A percentile compares a stretch with the other conserved stretches of the same genome.
Conservation (phyloP, 257 asterid genomes). For the Asclepias syriaca region DNA sequence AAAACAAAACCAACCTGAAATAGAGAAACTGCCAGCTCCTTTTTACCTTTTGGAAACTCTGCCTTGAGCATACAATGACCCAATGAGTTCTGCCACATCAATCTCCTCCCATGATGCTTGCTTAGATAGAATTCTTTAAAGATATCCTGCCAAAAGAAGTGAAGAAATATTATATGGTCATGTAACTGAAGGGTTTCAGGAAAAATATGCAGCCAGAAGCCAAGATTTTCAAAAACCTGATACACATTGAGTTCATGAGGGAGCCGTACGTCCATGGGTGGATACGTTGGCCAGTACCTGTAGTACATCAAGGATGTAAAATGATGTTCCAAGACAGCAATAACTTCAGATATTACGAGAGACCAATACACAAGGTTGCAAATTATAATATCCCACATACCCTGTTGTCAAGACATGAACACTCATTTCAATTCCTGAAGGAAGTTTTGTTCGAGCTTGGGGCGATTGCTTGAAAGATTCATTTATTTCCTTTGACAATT, state of each 20-base stretch:
- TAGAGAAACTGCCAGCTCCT: slow-evolving; percentile 96
- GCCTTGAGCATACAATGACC: slow-evolving; percentile 96
- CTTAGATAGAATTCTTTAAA: slow-evolving; percentile 93
- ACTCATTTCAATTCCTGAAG: slow-evolving; percentile 99
- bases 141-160: slow-evolving; percentile 56
- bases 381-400: slow-evolving; percentile 27
- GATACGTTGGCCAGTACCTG: slow-evolving; percentile 99
- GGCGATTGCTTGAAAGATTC: slow-evolving; percentile 99
- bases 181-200: not conserved
- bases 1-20: slow-evolving; percentile 66
- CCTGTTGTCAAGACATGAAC: slow-evolving; percentile 98
- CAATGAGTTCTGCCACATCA: slow-evolving; percentile 98
- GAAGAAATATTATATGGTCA: not conserved
- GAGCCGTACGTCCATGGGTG: slow-evolving; percentile 96
- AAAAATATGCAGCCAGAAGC: slow-evolving; percentile 12
- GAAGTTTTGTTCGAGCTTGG: slow-evolving; percentile 96
- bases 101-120: slow-evolving; percentile 92
- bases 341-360: not conserved
- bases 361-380: not conserved
- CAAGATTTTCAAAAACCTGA: slow-evolving; percentile 52
- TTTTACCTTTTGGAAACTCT: slow-evolving; percentile 79
- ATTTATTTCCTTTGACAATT: slow-evolving; percentile 89
- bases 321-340: not conserved
- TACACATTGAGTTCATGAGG: slow-evolving; percentile 94
- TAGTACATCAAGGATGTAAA: slow-evolving; percentile 19